These are phyloP conservation scores for Zopfochytrium polystomum DNA, from an alignment of 371 early-diverging fungal species.

Conservation along the genomic window DNA sequence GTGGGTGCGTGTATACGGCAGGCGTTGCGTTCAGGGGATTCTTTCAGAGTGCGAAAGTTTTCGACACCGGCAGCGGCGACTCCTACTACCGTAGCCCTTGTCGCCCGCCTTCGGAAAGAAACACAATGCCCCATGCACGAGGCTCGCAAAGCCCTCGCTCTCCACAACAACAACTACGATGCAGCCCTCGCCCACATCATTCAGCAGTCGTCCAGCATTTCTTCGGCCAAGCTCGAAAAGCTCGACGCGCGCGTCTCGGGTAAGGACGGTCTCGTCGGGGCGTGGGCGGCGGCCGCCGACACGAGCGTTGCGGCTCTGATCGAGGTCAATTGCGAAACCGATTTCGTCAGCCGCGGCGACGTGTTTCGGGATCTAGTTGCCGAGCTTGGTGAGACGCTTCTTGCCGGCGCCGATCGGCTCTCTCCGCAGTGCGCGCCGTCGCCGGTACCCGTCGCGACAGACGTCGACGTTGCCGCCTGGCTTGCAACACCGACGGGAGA, in stretches of 20 bases:
- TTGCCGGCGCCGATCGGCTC: background rate
- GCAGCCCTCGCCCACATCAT: slow-evolving; percentile 79
- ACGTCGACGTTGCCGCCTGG: background rate
- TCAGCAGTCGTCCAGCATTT: slow-evolving; percentile 63
- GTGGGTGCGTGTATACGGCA: no score
- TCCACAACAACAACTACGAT: slow-evolving; percentile 63
- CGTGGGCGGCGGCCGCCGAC: slow-evolving; percentile 45
- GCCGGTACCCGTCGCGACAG: background rate
- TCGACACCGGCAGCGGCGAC: no score
- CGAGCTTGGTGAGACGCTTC: background rate
- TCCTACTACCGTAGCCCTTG: slow-evolving; percentile 25
- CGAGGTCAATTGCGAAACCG: slow-evolving; percentile 88
- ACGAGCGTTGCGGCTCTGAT: slow-evolving; percentile 22
- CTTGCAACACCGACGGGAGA: slow-evolving; percentile 10
- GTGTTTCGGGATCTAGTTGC: slow-evolving; percentile 49
- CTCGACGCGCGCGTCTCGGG: no score
- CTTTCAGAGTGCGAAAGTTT: no score
- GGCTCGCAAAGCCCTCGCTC: slow-evolving; percentile 77
- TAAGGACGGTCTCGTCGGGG: slow-evolving; percentile 72
- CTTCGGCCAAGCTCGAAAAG: slow-evolving; percentile 67
- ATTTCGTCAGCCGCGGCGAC: slow-evolving; percentile 85
- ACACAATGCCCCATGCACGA: slow-evolving; percentile 80
- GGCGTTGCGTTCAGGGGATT: no score
- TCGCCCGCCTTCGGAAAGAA: slow-evolving; percentile 75
- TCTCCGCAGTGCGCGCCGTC: background rate